Evolutionary conservation across 805 yeast genomes (phyloP).

Genomic region (Ogataea nakhonphanomensis): DNA sequence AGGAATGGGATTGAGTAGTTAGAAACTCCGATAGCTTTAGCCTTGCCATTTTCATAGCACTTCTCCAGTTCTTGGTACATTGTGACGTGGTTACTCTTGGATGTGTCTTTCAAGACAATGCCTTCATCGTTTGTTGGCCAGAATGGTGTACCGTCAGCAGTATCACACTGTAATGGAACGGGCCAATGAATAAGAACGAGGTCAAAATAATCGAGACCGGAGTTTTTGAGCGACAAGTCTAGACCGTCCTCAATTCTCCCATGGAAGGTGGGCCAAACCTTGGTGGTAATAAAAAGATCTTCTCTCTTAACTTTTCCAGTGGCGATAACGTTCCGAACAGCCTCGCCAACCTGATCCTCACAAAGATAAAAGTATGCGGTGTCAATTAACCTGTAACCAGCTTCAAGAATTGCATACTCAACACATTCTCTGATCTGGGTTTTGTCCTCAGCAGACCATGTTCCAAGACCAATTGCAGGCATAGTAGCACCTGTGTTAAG

Average conservation of each 20-base stretch:
- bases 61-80: conserved; percentile 70
- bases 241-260: conserved; percentile 34
- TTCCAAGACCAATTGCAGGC: conserved; percentile 25
- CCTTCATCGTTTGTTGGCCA: conserved; percentile 26
- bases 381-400: conserved; percentile 42
- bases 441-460: conserved; percentile 16
- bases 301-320: conserved; percentile 12
- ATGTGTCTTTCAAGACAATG: conserved; percentile 16
- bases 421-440: conserved; percentile 15
- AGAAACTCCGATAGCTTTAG: conserved; percentile 44
- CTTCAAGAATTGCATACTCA: conserved; percentile 16
- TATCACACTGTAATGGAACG: conserved; percentile 29
- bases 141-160: conserved; percentile 18
- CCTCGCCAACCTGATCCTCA: conserved; percentile 41
- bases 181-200: conserved; percentile 48
- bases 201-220: conserved; percentile 42
- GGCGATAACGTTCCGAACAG: conserved; percentile 26
- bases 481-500: conserved; percentile 20
- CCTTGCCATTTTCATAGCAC: conserved; percentile 49
- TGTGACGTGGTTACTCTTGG: conserved; percentile 50
- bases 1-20: conserved; percentile 32
- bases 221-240: conserved; percentile 34
- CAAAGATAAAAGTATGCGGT: conserved; percentile 40
- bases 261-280: conserved; percentile 25
- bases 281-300: conserved; percentile 21